phyloP scores from a whole-genome alignment of 805 yeast species.

The Suhomyces xylopsoci region DNA sequence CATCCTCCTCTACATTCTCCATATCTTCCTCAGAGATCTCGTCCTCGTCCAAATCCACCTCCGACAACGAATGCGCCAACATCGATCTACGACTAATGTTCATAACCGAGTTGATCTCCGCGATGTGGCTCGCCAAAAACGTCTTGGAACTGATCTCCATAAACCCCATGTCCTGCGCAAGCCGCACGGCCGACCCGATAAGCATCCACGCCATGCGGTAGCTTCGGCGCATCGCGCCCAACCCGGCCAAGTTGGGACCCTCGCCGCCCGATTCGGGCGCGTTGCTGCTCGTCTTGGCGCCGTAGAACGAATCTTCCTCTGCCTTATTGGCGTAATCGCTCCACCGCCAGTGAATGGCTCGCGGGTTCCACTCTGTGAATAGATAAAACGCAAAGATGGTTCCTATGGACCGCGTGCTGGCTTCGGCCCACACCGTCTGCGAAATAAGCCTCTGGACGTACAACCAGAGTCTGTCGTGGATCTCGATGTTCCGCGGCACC shows the following conservation, averaged over 20 bases:
- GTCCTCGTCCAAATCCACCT: slow-evolving; percentile 53
- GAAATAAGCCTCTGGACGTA: slow-evolving; percentile 78
- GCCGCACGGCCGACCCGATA: slow-evolving; percentile 79
- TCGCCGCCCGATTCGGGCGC: slow-evolving; percentile 15
- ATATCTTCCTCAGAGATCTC: slow-evolving; percentile 35
- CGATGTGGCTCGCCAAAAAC: slow-evolving; percentile 77
- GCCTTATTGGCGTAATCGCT: slow-evolving; percentile 72
- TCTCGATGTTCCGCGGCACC: slow-evolving; percentile 50
- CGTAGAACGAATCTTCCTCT: slow-evolving; percentile 30
- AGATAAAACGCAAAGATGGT: slow-evolving; percentile 80
- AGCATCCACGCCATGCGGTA: slow-evolving; percentile 94
- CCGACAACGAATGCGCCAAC: slow-evolving; percentile 69
- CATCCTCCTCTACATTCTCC: slow-evolving; percentile 24
- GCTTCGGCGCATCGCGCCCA: slow-evolving; percentile 81
- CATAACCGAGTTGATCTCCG: slow-evolving; percentile 81
- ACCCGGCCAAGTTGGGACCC: slow-evolving; percentile 59
- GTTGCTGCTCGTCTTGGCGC: slow-evolving; percentile 10
- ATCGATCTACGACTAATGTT: slow-evolving; percentile 76
- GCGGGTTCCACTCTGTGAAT: slow-evolving; percentile 93
- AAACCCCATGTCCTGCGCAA: slow-evolving; percentile 84
- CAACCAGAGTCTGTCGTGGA: slow-evolving; percentile 82
- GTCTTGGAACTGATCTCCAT: slow-evolving; percentile 71
- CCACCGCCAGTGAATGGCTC: slow-evolving; percentile 90
- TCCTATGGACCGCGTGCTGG: slow-evolving; percentile 81
- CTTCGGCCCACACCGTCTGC: slow-evolving; percentile 92